A percentile compares a stretch with the other conserved stretches of the same genome.
These are phyloP conservation scores for Boechera stricta DNA, from an alignment of 345 rosid species.

Conservation along the genomic window DNA sequence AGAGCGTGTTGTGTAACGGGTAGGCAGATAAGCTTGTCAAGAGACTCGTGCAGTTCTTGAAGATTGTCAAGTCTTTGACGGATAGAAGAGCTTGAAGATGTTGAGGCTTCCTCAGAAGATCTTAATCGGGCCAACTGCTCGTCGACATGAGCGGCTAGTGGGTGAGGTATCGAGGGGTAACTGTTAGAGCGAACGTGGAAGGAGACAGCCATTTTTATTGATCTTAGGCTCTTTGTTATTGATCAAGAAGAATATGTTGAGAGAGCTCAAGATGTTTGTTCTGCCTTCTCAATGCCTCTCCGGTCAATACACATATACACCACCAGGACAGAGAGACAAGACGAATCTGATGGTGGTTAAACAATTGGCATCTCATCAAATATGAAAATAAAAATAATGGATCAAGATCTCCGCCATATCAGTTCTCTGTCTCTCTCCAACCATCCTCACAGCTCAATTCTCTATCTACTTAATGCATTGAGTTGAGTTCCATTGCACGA, in stretches of 20 bases:
- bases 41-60: slow-evolving; percentile 43
- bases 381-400: slow-evolving; percentile 1
- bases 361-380: background rate
- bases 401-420: slow-evolving; percentile 27
- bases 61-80: slow-evolving; percentile 33
- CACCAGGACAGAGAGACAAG: slow-evolving; percentile 7
- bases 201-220: slow-evolving; percentile 31
- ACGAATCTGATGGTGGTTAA: background rate
- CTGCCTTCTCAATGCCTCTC: slow-evolving; percentile 29
- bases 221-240: slow-evolving; percentile 1
- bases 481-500: slow-evolving; percentile 9
- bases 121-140: slow-evolving; percentile 48
- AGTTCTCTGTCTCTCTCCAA: slow-evolving; percentile 16
- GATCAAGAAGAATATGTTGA: slow-evolving; percentile 25
- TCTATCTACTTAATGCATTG: slow-evolving; percentile 6
- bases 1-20: slow-evolving; percentile 40
- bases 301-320: slow-evolving; percentile 17
- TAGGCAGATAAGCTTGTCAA: slow-evolving; percentile 42
- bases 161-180: slow-evolving; percentile 46
- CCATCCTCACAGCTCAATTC: slow-evolving; percentile 13
- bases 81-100: slow-evolving; percentile 44
- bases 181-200: slow-evolving; percentile 49
- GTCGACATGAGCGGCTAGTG: slow-evolving; percentile 25
- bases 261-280: slow-evolving; percentile 25
- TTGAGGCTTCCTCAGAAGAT: slow-evolving; percentile 39